A percentile compares a stretch with the other conserved stretches of the same genome.
phyloP scores from a whole-genome alignment of 2,329 filamentous ascomycete species.

The Arthrobotrys sinensis region DNA sequence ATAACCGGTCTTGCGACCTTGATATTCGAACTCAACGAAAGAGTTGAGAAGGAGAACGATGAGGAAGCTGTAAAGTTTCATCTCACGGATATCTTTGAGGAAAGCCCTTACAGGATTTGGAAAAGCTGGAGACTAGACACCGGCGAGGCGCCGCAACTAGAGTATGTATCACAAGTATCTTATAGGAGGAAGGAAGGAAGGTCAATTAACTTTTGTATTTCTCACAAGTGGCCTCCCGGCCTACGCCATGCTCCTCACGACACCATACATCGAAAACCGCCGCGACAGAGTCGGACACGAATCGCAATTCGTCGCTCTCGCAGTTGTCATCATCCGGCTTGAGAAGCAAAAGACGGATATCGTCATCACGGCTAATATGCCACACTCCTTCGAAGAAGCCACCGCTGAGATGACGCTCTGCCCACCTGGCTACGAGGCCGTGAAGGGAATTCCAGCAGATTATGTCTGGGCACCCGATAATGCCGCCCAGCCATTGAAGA shows the following conservation, averaged over 20 bases:
- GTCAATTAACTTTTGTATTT: background rate
- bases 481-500: slow-evolving; percentile 37
- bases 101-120: slow-evolving; percentile 60
- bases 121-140: slow-evolving; percentile 44
- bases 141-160: slow-evolving; percentile 44
- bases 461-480: slow-evolving; percentile 49
- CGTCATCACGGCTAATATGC: slow-evolving; percentile 64
- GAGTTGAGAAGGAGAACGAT: slow-evolving; percentile 61
- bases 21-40: slow-evolving; percentile 63
- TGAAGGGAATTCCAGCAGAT: slow-evolving; percentile 55
- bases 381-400: slow-evolving; percentile 58
- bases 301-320: slow-evolving; percentile 60
- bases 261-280: slow-evolving; percentile 56
- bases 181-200: background rate
- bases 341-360: slow-evolving; percentile 63
- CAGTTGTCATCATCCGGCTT: slow-evolving; percentile 62
- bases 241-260: slow-evolving; percentile 51
- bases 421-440: slow-evolving; percentile 55
- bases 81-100: slow-evolving; percentile 63
- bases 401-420: slow-evolving; percentile 61
- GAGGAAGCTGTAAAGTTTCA: slow-evolving; percentile 62
- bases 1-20: slow-evolving; percentile 60
- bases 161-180: slow-evolving; percentile 14
- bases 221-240: slow-evolving; percentile 39
- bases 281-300: slow-evolving; percentile 34